Evolutionary conservation across 1,139 yeast genomes (phyloP).

Genomic region (Ogataea hybrid): DNA sequence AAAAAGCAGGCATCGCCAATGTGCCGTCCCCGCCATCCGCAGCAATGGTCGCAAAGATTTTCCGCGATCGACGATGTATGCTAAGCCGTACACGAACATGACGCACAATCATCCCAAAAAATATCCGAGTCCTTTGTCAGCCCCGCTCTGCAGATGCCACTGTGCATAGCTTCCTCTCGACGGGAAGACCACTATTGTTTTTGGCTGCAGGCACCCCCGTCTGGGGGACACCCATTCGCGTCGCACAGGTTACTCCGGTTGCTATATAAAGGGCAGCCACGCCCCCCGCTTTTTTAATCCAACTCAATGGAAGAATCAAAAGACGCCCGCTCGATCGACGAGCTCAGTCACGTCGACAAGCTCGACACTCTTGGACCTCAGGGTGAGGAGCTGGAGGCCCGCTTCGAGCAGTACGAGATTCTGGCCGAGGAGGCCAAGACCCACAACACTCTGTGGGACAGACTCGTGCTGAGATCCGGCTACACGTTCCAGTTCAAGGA

Average conservation of each 20-base stretch:
- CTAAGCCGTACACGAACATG: background rate
- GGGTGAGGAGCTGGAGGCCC: slow-evolving; percentile 19
- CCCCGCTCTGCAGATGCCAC: background rate
- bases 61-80: background rate
- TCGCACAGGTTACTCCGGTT: background rate
- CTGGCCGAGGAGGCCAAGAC: slow-evolving; percentile 16
- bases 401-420: slow-evolving; percentile 19
- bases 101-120: background rate
- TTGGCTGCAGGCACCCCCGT: background rate
- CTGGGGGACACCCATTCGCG: no score
- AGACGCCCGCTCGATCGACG: slow-evolving; percentile 9
- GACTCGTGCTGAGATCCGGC: slow-evolving; percentile 17
- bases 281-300: background rate
- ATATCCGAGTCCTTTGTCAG: background rate
- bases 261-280: background rate
- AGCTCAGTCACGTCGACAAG: slow-evolving; percentile 19
- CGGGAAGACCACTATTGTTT: background rate
- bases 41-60: background rate
- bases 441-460: slow-evolving; percentile 21
- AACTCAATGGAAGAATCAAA: slow-evolving; percentile 1
- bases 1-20: background rate
- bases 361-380: slow-evolving; percentile 17
- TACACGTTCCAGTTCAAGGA: slow-evolving; percentile 38
- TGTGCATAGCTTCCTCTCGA: background rate
- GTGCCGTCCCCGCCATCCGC: background rate